Conservation (phyloP, 1,139 yeast genomes). For the Suhomyces taliae region DNA sequence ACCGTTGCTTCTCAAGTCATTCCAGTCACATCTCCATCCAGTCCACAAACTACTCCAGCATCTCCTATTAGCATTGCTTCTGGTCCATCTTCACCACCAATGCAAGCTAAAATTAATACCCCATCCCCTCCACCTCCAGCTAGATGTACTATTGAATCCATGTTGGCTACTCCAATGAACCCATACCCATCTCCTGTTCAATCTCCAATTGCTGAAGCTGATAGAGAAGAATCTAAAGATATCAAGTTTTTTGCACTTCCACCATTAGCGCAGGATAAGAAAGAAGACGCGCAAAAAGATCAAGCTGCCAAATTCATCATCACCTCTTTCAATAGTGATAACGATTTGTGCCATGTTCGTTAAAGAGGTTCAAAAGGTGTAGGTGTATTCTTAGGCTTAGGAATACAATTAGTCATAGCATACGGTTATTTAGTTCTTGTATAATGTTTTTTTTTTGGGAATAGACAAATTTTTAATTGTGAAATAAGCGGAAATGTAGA, state of each 20-base stretch:
- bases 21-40: neutral
- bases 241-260: conserved; percentile 18
- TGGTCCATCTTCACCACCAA: neutral
- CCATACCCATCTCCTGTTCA: conserved; percentile 20
- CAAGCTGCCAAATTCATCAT: conserved; percentile 23
- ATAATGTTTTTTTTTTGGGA: conserved; percentile 5
- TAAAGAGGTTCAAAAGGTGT: neutral
- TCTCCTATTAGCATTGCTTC: neutral
- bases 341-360: conserved; percentile 27
- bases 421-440: conserved; percentile 4
- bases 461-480: conserved; percentile 1
- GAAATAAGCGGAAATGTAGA: neutral
- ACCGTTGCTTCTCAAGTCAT: neutral
- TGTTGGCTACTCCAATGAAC: conserved; percentile 15
- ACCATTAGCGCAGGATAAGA: conserved; percentile 9
- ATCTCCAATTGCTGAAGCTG: conserved; percentile 20
- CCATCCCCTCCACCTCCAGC: conserved; percentile 2
- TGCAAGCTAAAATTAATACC: neutral
- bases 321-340: conserved; percentile 27
- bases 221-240: conserved; percentile 12
- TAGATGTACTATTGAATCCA: conserved; percentile 17
- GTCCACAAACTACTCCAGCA: neutral
- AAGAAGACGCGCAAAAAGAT: conserved; percentile 1
- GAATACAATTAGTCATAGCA: neutral
- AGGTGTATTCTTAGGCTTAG: neutral